Conservation (phyloP, 768 basidiomycete species). For the Hortiboletus campestris region DNA sequence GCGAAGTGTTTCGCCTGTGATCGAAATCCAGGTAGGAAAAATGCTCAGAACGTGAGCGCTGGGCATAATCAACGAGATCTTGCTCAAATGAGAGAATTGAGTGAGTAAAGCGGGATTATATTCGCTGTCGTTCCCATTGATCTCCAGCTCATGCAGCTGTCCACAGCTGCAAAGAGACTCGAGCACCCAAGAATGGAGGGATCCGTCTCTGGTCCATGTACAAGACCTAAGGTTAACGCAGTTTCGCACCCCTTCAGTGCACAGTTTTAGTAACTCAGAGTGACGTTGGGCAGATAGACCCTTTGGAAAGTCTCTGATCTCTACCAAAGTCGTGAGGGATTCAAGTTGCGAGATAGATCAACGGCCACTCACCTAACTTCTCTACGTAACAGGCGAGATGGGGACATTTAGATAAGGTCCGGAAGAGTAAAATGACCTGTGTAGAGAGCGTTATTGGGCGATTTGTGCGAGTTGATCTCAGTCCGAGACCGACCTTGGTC, state of each 20-base stretch:
- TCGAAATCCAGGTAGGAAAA: constrained; percentile 50
- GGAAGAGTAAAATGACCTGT: constrained; percentile 62
- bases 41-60: constrained; percentile 49
- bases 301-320: constrained; percentile 74
- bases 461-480: not conserved
- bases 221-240: constrained; percentile 61
- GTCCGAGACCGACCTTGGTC: constrained; percentile 42
- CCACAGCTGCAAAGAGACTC: constrained; percentile 44
- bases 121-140: constrained; percentile 61
- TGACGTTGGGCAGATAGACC: constrained; percentile 32
- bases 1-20: constrained; percentile 45
- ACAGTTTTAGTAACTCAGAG: constrained; percentile 38
- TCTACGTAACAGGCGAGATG: constrained; percentile 59
- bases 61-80: constrained; percentile 76
- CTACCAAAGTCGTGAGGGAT: constrained; percentile 35
- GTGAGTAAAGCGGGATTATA: constrained; percentile 50
- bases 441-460: not conserved
- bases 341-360: not conserved
- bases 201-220: constrained; percentile 80
- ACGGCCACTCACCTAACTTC: constrained; percentile 49
- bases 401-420: constrained; percentile 52
- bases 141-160: constrained; percentile 55
- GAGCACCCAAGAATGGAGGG: constrained; percentile 60
- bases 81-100: constrained; percentile 49
- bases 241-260: constrained; percentile 54